These are phyloP conservation scores for Arachnopeziza araneosa DNA, from an alignment of 2,329 filamentous ascomycete species.

Conservation along the genomic window DNA sequence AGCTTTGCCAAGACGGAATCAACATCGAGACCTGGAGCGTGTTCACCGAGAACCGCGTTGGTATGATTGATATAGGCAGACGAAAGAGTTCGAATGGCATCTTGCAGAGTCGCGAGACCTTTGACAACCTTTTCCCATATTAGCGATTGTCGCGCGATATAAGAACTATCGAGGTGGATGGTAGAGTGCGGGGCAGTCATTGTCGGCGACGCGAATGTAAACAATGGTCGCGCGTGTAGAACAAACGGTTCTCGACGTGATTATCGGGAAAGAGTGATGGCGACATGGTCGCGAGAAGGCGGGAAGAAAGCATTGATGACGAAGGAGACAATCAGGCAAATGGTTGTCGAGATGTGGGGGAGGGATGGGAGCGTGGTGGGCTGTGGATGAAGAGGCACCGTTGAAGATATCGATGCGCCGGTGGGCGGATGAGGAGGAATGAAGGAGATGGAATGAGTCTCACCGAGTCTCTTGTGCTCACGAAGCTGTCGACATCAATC, in stretches of 20 bases:
- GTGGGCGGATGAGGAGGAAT: conserved; percentile 6
- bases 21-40: conserved; percentile 36
- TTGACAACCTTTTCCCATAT: conserved; percentile 57
- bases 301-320: conserved; percentile 10
- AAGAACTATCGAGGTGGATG: conserved; percentile 12
- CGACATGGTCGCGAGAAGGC: conserved; percentile 20
- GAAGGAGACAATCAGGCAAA: not conserved
- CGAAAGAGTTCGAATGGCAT: conserved; percentile 72
- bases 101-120: conserved; percentile 72
- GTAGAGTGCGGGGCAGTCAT: conserved; percentile 12
- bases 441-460: conserved; percentile 11
- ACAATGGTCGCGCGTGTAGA: conserved; percentile 26
- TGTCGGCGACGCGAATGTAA: conserved; percentile 16
- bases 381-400: conserved; percentile 17
- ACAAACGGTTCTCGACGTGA: conserved; percentile 6
- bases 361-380: conserved; percentile 9
- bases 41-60: conserved; percentile 71
- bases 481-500: conserved; percentile 70
- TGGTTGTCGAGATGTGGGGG: conserved; percentile 10
- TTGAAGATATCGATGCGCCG: conserved; percentile 6
- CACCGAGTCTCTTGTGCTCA: conserved; percentile 77
- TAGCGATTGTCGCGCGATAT: conserved; percentile 23
- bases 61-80: conserved; percentile 85
- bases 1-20: conserved; percentile 43
- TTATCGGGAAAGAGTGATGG: conserved; percentile 7